Base-by-base conservation (phyloP, 441 rosid genomes). In the Adansonia rubrostipa region DNA sequence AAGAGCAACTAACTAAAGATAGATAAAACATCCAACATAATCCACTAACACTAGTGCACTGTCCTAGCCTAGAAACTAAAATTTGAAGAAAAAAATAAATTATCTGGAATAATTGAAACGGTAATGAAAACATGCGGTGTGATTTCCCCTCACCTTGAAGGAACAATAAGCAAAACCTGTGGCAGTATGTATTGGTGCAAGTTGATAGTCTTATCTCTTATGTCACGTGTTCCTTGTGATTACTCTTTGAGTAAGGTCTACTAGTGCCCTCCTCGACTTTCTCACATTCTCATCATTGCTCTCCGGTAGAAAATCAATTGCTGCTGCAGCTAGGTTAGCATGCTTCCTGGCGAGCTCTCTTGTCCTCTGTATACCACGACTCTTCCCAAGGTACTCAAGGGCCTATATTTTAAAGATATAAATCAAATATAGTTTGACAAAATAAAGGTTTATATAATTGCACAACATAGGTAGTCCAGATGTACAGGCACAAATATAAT, bases 321-420 rank as follows among this genome's bases (percentile, higher is more conserved):
- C 93, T 7, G 85, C 86, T 1, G 91, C 95, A 22, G 98, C 99
- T 1, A 88, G 92, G 63, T 87, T 86, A 0, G 96, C 97, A 73
- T 97, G 97, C 80, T 88, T 89, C 80, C 85, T 77, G 2, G 99
- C 99, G 71, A 97, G 87, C 78, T 93, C 98, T 83, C 87, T 88
- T 8, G 99, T 86, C 76, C 84, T 93, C 71, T 93, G 93, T 78
- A 97, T 93, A 71, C 98, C 98, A 0, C 74, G 80, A 82, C 99
- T 97, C 91, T 91, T 97, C 58, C 95, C 91, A 13, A 97, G 97
- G 88, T 92, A 97, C 62, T 90, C 96, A 6, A 97, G 82, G 8
- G 93, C 98, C 98, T 97, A 90, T 67, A 50, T 82, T 58, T 40
- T 50, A 28, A 28, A 28, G 36, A 28, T 28, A 28, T 28, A 28